Base-by-base conservation (phyloP, 371 early-diverging fungal species). In the Mucor ambiguus region DNA sequence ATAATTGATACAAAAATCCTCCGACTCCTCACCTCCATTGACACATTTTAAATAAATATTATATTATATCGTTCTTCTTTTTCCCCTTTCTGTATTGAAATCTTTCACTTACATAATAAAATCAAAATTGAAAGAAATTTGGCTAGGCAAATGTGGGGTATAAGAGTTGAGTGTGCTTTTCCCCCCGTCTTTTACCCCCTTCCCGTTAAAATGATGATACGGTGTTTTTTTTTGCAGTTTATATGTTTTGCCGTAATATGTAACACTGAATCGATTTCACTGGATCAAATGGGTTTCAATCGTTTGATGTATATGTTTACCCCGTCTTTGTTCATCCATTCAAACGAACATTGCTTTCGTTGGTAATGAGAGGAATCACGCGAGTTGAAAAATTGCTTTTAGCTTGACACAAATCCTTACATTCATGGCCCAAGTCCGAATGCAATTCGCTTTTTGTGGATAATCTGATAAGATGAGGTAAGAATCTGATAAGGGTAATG, bases 41-140 rank as follows among this genome's bases (percentile, higher is more conserved):
- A 41, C 41, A 52, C 52, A 52, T 52, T 52, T 52, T 52, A 28
- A 52, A 52, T 52, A 52, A 52, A 52, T 28, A 52, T 52, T 32
- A 33, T 33, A 4, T 10, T 29, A 32, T 33, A 56, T 56, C 56
- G 30, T 49, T 49, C 12, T 29, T 29, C 29, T 16, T 18, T 29
- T 6, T 29, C 56, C 30, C 33, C 10, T 33, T 32, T n/a, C 32
- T 33, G 33, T 32, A 55, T 32, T 33, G 33, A 56, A 54, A 52
- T 26, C 16, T 52, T 52, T 56, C 29, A 55, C 37, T 6, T 35
- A 32, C 32, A 56, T 30, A 56, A 32, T 32, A 56, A 32, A 55
- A 60, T 3, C 37, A 46, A 43, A 28, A 16, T 35, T 43, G n/a
- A 58, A 58, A 30, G 38, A 41, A 28, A 28, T 28, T 26, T 52